phyloP scores from a whole-genome alignment of 176 grass and related monocot genomes.

The Paspalum notatum region DNA sequence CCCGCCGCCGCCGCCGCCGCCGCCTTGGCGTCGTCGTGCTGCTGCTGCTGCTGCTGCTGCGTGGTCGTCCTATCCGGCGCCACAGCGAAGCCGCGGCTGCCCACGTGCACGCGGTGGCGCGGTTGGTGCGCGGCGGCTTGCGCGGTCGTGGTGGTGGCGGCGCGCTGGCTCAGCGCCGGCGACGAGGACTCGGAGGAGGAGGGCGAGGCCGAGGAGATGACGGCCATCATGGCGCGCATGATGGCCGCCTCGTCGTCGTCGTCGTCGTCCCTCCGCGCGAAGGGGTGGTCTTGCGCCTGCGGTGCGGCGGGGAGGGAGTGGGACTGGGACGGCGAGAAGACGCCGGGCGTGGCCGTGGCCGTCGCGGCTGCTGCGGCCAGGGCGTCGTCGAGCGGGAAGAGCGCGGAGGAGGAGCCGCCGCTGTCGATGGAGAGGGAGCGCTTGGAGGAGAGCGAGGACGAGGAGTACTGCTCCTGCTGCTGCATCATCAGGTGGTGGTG shows the following conservation, averaged over 20 bases:
- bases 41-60: conserved; percentile 24
- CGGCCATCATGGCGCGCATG: conserved; percentile 79
- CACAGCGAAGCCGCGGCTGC: conserved; percentile 50
- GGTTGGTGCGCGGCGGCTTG: not conserved
- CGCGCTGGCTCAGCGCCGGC: not conserved
- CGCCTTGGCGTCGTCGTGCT: not conserved
- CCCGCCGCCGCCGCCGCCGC: not conserved
- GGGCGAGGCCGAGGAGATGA: conserved; percentile 73
- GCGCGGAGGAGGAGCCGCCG: conserved; percentile 41
- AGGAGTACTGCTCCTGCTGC: not conserved
- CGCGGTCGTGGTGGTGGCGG: not conserved
- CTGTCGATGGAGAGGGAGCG: conserved; percentile 63
- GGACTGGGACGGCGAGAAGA: not conserved
- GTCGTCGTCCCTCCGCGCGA: too few species aligned
- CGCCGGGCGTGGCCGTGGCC: not conserved
- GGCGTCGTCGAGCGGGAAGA: conserved; percentile 36
- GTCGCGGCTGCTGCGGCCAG: too few species aligned
- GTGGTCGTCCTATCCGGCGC: conserved; percentile 5
- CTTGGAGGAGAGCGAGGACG: conserved; percentile 55
- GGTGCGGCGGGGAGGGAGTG: not conserved
- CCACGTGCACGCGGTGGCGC: conserved; percentile 48
- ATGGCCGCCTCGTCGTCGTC: conserved; percentile 65
- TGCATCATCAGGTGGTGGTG: not conserved
- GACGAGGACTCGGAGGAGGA: conserved; percentile 59
- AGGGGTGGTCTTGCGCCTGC: not conserved